A percentile compares a stretch with the other conserved stretches of the same genome.
These are phyloP conservation scores for Fabrea salina DNA, from an alignment of 169 alveolate species.

Conservation along the genomic window DNA sequence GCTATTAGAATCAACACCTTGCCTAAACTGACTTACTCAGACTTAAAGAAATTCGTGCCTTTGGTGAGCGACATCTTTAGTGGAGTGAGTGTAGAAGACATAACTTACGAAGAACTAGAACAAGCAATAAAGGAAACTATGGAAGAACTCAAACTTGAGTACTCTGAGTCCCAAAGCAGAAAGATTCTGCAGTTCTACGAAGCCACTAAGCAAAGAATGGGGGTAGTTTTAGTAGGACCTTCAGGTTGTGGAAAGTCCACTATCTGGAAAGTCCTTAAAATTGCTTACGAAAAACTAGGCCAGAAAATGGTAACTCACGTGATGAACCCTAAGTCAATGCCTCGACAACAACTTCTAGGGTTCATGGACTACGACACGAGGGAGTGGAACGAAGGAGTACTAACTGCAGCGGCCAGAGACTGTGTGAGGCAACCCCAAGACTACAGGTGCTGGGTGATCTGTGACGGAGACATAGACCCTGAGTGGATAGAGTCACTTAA, in stretches of 20 bases:
- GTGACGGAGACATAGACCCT: slow-evolving; percentile 90
- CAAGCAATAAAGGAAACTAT: slow-evolving; percentile 78
- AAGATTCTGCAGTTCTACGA: slow-evolving; percentile 91
- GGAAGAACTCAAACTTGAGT: slow-evolving; percentile 69
- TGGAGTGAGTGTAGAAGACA: slow-evolving; percentile 82
- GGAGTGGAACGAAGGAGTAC: slow-evolving; percentile 92
- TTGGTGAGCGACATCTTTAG: slow-evolving; percentile 88
- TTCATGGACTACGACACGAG: slow-evolving; percentile 91
- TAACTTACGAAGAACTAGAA: slow-evolving; percentile 84
- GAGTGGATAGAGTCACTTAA: slow-evolving; percentile 88
- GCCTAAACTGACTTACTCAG: slow-evolving; percentile 89
- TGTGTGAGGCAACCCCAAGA: slow-evolving; percentile 80
- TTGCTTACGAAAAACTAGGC: slow-evolving; percentile 75
- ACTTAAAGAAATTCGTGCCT: slow-evolving; percentile 80
- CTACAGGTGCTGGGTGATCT: slow-evolving; percentile 87
- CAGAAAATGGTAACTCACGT: slow-evolving; percentile 73
- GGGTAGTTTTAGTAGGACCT: slow-evolving; percentile 93
- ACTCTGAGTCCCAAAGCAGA: slow-evolving; percentile 77
- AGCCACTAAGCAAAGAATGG: slow-evolving; percentile 93
- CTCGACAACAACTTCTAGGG: slow-evolving; percentile 88
- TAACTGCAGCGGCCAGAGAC: slow-evolving; percentile 88
- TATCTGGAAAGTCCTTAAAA: slow-evolving; percentile 87
- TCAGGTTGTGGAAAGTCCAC: slow-evolving; percentile 94
- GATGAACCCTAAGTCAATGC: slow-evolving; percentile 93
- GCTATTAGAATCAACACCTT: slow-evolving; percentile 89